Evolutionary conservation across 176 grass and related monocot species (phyloP), one percentile per base, ranked within the genome.

Genomic region (Areca catechu): DNA sequence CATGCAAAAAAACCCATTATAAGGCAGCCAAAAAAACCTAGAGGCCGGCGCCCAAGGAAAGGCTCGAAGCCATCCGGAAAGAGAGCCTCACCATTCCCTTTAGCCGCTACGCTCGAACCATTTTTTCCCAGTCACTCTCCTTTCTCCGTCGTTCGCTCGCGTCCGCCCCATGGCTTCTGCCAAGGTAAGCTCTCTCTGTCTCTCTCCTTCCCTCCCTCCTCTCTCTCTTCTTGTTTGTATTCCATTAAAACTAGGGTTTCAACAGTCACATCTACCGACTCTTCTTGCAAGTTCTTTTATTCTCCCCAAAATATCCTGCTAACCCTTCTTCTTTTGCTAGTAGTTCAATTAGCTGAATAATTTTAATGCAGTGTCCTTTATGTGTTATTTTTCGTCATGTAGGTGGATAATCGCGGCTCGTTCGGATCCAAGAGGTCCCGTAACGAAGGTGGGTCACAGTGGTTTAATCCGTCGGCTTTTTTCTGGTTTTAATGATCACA

Each of bases 391-490:
- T 48, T 67, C 63, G 60, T 65, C 48, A 48, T 66, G 60, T 63
- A 96, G 83, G 78, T 87, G 65, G 86, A 90, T 55, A 86, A 90
- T 47, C 81, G 81, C 10, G 86, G 80, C 65, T 80, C 79, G 7
- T 73, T 96, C 34, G 81, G 81, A 52, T 77, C 92, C 4, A 96
- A 96, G 74, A 87, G 92, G 73, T 87, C 75, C 28, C 92, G 86
- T 54, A 90, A 81, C 57, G 92, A 96, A 4, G 92, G 86, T 96
- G 49, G 75, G 83, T 50, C 48, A 74, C 65, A 43, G 53, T 47
- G 49, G 50, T 68, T 16, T 23, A 16, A 24, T 53, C 7, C 27
- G 49, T 17, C n/a, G 58, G 22, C n/a, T 53, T 50, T 62, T 54
- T 59, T 22, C 43, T 19, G n/a, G 18, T 5, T 48, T 16, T 62